Conservation (phyloP, 2,329 filamentous ascomycete species). For the Aspergillus ustus region DNA sequence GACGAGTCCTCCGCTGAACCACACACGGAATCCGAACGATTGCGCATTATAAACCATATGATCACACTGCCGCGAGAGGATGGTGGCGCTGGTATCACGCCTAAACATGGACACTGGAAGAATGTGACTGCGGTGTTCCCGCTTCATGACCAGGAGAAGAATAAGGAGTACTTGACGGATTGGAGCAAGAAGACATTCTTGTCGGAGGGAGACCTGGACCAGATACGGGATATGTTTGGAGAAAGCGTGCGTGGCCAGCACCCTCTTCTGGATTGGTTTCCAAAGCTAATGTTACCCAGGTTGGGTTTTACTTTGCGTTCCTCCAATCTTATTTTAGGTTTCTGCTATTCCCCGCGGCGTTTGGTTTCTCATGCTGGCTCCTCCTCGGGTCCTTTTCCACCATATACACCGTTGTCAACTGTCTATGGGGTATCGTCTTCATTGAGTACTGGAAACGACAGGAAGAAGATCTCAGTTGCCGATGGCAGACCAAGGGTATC, state of each 20-base stretch:
- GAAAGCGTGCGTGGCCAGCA: conserved; percentile 52
- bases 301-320: conserved; percentile 96
- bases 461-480: conserved; percentile 82
- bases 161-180: conserved; percentile 75
- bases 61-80: conserved; percentile 75
- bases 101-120: conserved; percentile 72
- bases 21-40: conserved; percentile 84
- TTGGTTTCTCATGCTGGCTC: conserved; percentile 80
- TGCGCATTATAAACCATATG: conserved; percentile 84
- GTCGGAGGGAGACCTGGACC: conserved; percentile 69
- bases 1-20: conserved; percentile 75
- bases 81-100: conserved; percentile 78
- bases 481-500: conserved; percentile 89
- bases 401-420: conserved; percentile 78
- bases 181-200: conserved; percentile 63
- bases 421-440: conserved; percentile 85
- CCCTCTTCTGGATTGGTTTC: not conserved
- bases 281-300: conserved; percentile 46
- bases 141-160: conserved; percentile 77
- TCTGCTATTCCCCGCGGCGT: conserved; percentile 77
- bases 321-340: conserved; percentile 92
- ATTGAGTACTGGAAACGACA: conserved; percentile 97
- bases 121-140: conserved; percentile 77
- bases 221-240: conserved; percentile 77
- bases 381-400: conserved; percentile 83